Percentiles rank a stretch among this genome's conserved stretches.
Evolutionary conservation across 441 rosid species (phyloP).

Genomic region (Codiaeum variegatum): DNA sequence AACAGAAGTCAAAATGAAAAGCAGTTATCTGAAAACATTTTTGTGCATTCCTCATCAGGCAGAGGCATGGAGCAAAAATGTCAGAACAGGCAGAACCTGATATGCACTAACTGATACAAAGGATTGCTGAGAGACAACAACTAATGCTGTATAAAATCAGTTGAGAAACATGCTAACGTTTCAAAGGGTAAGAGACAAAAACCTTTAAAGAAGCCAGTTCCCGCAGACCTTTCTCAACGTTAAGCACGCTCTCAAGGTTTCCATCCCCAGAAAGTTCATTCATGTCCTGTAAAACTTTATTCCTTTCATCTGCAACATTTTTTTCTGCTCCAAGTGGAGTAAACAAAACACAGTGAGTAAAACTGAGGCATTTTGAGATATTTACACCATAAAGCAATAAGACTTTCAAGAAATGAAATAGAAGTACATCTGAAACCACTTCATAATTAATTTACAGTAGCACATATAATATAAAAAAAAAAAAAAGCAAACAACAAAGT

Average conservation of each 20-base stretch:
- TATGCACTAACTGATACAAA: not conserved
- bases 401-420: not conserved
- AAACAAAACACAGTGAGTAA: constrained; percentile 9
- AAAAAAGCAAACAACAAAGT: not conserved
- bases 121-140: not conserved
- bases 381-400: not conserved
- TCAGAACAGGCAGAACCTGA: not conserved
- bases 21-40: not conserved
- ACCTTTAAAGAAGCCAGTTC: constrained; percentile 85
- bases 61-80: constrained; percentile 2
- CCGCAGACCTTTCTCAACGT: constrained; percentile 82
- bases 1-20: not conserved
- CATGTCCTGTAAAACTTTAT: constrained; percentile 33
- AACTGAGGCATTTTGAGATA: not conserved
- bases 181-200: constrained; percentile 19
- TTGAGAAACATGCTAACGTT: not conserved
- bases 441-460: not conserved
- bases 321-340: constrained; percentile 36
- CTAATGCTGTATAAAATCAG: not conserved
- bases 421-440: not conserved
- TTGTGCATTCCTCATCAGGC: not conserved
- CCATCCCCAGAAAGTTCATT: constrained; percentile 59
- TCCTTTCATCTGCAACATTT: constrained; percentile 46
- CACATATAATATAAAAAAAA: too few relatives aligned
- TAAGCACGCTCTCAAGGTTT: constrained; percentile 72